phyloP scores from a whole-genome alignment of 441 rosid species.

The Breynia disticha region DNA sequence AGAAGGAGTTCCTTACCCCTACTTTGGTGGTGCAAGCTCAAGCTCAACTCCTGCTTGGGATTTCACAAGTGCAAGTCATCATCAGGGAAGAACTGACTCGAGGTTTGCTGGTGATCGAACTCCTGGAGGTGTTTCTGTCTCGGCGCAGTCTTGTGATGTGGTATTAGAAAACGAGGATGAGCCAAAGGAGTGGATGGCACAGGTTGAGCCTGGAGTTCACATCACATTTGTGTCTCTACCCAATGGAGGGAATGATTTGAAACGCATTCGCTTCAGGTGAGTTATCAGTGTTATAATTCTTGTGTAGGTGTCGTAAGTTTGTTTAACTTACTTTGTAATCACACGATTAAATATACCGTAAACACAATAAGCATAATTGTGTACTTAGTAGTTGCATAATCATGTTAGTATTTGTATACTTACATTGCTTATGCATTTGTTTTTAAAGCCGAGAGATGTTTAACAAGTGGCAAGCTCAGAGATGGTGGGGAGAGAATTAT shows the following conservation, averaged over 20 bases:
- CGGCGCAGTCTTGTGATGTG: slow-evolving; percentile 60
- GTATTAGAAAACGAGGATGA: slow-evolving; percentile 72
- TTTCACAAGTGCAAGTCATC: slow-evolving; percentile 44
- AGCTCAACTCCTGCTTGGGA: slow-evolving; percentile 99
- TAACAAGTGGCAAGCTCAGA: slow-evolving; percentile 95
- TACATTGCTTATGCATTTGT: slow-evolving; percentile 15
- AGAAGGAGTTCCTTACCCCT: slow-evolving; percentile 74
- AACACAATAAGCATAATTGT: too few relatives aligned
- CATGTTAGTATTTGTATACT: slow-evolving; percentile 7
- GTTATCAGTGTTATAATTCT: too few relatives aligned
- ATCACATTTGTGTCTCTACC: slow-evolving; percentile 93
- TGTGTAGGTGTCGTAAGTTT: too few relatives aligned
- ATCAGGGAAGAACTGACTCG: slow-evolving; percentile 39
- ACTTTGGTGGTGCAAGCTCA: slow-evolving; percentile 64
- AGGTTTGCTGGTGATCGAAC: slow-evolving; percentile 44
- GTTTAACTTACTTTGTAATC: too few relatives aligned
- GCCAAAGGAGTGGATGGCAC: slow-evolving; percentile 99
- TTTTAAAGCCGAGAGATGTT: slow-evolving; percentile 88
- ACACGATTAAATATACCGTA: too few relatives aligned
- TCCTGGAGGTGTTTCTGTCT: slow-evolving; percentile 33
- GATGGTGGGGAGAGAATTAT: slow-evolving; percentile 98
- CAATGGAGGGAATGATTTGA: slow-evolving; percentile 88
- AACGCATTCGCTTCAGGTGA: slow-evolving; percentile 93
- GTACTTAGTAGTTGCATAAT: too few relatives aligned
- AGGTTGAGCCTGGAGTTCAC: slow-evolving; percentile 98